Base-by-base conservation (phyloP, 257 asterid genomes). In the Solanum acaule region DNA sequence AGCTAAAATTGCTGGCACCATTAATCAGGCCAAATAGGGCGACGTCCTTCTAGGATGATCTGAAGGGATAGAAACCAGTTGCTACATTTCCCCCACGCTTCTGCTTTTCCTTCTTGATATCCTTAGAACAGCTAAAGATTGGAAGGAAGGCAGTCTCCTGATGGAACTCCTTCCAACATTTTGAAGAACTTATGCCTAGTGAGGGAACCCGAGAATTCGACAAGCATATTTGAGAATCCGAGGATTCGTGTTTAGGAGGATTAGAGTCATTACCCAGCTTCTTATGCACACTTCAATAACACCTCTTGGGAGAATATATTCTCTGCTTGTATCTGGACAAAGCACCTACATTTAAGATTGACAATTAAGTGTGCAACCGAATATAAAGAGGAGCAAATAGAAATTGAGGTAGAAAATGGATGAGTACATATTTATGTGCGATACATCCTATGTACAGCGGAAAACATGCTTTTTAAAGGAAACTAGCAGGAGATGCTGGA, bases 1-100 rank as follows among this genome's bases (percentile, higher is more conserved):
- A 90, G 38, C 94, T 90, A 86, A 93, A 94, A 86, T 93, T 91
- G 89, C 87, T 91, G 83, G 95, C 91, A 46, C 95, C 95, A 42
- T 79, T 68, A 72, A 89, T 70, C 35, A 91, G 79, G 10, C 93
- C 94, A 23, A 90, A 56, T 27, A 90, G 90, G 10, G 94, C 88
- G 78, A 93, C 92, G 68, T 90, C 93, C 88, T 86, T 93, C 96
- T 92, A 94, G 6, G 91, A 10, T 63, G 92, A 88, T 27, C 87
- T 90, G 56, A 84, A 6, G n/a, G 88, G 87, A 86, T 89, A 77
- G 27, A 33, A 46, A 61, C 89, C 87, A 6, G 10, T 27, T 23
- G 81, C 90, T 56, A 44, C 73, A 40, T 75, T 38, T 89, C 92
- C 86, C 92, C 86, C 2, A 76, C 81, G 56, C 88, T 89, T 46